Evolutionary conservation across 768 basidiomycete genomes (phyloP).

Genomic region (Amanita molliuscula): DNA sequence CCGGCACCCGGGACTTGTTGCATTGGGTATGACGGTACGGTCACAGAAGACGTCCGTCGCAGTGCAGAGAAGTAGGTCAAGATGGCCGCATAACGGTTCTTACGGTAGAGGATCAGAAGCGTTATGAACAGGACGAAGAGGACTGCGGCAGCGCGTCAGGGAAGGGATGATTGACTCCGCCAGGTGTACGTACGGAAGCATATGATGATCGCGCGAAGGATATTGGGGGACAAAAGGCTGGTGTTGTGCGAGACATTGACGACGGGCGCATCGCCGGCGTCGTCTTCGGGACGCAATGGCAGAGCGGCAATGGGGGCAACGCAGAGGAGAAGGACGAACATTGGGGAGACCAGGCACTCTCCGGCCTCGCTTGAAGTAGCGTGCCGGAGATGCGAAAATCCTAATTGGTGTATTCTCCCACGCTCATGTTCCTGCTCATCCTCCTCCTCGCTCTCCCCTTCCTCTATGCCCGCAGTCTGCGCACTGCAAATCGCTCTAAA

Average conservation of each 20-base stretch:
- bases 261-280: neutral
- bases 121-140: neutral
- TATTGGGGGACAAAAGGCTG: neutral
- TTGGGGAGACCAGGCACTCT: too few species aligned
- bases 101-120: neutral
- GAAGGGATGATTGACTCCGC: neutral
- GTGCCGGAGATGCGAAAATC: too few species aligned
- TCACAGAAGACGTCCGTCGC: neutral
- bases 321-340: neutral
- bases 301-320: neutral
- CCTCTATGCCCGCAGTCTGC: slow-evolving; percentile 1
- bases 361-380: too few species aligned
- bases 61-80: neutral
- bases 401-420: neutral
- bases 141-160: neutral
- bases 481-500: neutral
- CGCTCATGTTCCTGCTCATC: neutral
- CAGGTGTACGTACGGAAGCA: neutral
- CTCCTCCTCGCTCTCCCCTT: neutral
- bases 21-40: neutral
- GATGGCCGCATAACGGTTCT: neutral
- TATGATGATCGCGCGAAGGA: neutral
- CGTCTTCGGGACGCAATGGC: neutral
- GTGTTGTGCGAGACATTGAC: neutral
- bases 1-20: neutral